Evolutionary conservation across 768 basidiomycete genomes (phyloP), one percentile per base, ranked within the genome.

Genomic region (Leccinum incarnatum): DNA sequence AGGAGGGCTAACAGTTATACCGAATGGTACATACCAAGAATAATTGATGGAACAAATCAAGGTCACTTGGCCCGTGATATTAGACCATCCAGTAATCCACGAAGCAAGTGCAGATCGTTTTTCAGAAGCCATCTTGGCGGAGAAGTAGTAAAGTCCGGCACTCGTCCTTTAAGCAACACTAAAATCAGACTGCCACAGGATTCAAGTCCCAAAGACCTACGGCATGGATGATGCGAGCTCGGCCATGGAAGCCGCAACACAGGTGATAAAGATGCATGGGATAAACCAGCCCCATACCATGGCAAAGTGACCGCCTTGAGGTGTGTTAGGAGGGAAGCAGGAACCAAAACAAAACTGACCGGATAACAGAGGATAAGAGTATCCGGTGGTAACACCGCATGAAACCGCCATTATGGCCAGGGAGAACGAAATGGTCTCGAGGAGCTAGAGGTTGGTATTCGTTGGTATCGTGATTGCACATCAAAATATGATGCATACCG

Each of bases 31-130:
- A 21, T 12, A 69, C 69, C 68, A 70, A 10, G 59, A 45, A 55
- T 55, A 67, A 11, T 65, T 54, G 17, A 67, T 65, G 2, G 68
- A 72, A 15, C 63, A 71, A 21, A 69, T 63, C 21, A 69, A 52
- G 32, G 69, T 62, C n/a, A 67, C 59, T 47, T 71, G 67, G 11
- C 70, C 62, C 1, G 65, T 65, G 14, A 70, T 54, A 25, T 69
- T 69, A n/a, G 67, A 67, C 69, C 69, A 71, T 50, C 69, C 69
- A 6, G 69, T 70, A 51, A 69, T 63, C 65, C 69, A 70, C 34
- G 64, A 69, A 30, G 65, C 62, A 59, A 70, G 69, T 3, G 69
- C 63, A 17, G 67, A 69, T 9, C 51, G 59, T 29, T 66, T 60
- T 58, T 64, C 48, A 9, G 68, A 60, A 19, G 64, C 66, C 68